Evolutionary conservation across 768 basidiomycete genomes (phyloP), one percentile per base, ranked within the genome.

Genomic region (Russula sp.): DNA sequence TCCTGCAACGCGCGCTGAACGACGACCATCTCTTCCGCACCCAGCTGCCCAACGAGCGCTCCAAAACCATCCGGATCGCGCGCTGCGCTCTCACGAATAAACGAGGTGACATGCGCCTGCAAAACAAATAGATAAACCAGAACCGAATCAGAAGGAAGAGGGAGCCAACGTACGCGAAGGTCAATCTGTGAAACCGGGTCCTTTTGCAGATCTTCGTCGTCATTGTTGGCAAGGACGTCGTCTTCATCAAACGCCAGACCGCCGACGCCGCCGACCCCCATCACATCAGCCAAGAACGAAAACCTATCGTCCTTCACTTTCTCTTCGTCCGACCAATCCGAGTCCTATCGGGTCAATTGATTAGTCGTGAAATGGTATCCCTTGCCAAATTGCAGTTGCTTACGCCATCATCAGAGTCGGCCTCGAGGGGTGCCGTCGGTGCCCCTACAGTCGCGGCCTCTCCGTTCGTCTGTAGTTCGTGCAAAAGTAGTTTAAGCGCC

Each of bases 271-370:
- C n/a, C n/a, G n/a, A n/a, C n/a, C n/a, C 88, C 86, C 52, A 93
- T 79, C 78, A 92, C 79, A 51, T n/a, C n/a, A n/a, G n/a, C n/a
- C n/a, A n/a, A n/a, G n/a, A n/a, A n/a, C n/a, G n/a, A n/a, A n/a
- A n/a, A 84, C 68, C 92, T 88, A n/a, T 90, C 88, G 53, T 84
- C 77, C 68, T 84, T 88, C 68, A 81, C 72, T 51, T 80, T 82
- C 59, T 90, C 93, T 69, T 94, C 93, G 68, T 97, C 94, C 10
- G 83, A 81, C 96, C 96, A 98, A n/a, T 92, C 91, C 38, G 92
- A 92, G 65, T 93, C n/a, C n/a, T n/a, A n/a, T n/a, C n/a, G n/a
- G n/a, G n/a, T n/a, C n/a, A n/a, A n/a, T n/a, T n/a, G n/a, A n/a
- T n/a, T n/a, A n/a, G n/a, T n/a, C n/a, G n/a, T n/a, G n/a, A n/a